A percentile compares a stretch with the other conserved stretches of the same genome.
Conservation (phyloP, 1,284 basidiomycete species). For the Trametes hirsuta region DNA sequence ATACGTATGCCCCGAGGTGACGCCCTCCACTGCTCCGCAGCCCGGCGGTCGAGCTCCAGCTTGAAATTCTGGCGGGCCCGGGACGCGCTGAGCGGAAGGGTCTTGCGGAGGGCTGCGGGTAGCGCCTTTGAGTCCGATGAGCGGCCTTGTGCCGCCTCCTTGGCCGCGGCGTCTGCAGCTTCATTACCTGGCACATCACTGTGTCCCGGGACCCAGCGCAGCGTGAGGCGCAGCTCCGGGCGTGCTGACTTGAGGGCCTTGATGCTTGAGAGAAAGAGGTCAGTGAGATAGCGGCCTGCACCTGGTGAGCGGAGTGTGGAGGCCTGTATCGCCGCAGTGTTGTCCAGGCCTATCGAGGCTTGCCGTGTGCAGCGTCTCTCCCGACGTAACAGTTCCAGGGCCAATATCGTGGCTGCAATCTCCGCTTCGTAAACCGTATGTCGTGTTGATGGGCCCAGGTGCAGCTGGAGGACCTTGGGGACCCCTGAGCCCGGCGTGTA, state of each 20-base stretch:
- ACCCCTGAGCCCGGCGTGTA: not conserved
- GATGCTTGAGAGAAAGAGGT: not conserved
- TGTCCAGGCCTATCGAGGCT: constrained; percentile 18
- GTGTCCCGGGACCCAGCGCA: constrained; percentile 11
- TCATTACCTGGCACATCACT: constrained; percentile 5
- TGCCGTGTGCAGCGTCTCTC: not conserved
- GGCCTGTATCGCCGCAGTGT: constrained; percentile 3
- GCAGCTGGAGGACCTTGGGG: constrained; percentile 10
- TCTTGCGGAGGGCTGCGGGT: not conserved
- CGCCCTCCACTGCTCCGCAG: not conserved
- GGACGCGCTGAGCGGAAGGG: not conserved
- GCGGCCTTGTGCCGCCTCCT: constrained; percentile 5
- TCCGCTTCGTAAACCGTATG: constrained; percentile 40
- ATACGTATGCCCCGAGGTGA: not conserved
- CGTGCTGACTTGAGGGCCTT: not conserved
- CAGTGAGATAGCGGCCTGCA: not conserved
- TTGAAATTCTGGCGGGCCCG: constrained; percentile 1
- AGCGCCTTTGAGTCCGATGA: not conserved
- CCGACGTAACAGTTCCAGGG: not conserved
- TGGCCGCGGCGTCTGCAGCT: constrained; percentile 4
- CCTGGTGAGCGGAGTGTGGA: not conserved
- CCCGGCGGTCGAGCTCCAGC: not conserved
- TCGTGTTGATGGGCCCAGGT: constrained; percentile 27
- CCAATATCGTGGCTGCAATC: constrained; percentile 28
- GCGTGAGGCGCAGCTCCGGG: not conserved